These are phyloP conservation scores for Endotrypanum monterogeii DNA, from an alignment of 208 protist species.

Conservation along the genomic window DNA sequence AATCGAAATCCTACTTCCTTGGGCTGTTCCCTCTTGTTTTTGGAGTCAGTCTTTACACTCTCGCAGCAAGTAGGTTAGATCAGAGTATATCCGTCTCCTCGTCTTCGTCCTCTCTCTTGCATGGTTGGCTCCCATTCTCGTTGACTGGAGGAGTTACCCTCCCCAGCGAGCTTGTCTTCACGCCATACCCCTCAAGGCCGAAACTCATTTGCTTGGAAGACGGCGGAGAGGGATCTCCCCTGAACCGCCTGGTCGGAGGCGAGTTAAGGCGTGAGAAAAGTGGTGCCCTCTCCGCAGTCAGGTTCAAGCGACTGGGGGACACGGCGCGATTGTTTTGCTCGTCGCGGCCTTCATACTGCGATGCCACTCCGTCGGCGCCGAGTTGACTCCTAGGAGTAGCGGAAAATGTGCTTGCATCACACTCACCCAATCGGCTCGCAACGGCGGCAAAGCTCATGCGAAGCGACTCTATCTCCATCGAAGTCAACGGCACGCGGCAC, in stretches of 20 bases:
- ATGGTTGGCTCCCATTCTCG: neutral
- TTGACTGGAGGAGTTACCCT: neutral
- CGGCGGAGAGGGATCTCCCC: slow-evolving; percentile 4
- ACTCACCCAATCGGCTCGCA: slow-evolving; percentile 18
- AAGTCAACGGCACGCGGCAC: slow-evolving; percentile 35
- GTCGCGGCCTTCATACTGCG: slow-evolving; percentile 4
- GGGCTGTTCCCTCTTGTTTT: neutral
- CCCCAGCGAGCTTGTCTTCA: slow-evolving; percentile 2
- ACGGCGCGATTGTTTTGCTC: neutral
- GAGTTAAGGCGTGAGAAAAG: neutral
- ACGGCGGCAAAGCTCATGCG: slow-evolving; percentile 14
- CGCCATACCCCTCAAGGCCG: neutral
- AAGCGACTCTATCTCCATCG: slow-evolving; percentile 23
- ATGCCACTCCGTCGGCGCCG: neutral
- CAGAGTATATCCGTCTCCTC: slow-evolving; percentile 16
- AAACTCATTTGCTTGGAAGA: neutral
- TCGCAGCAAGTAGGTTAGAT: neutral
- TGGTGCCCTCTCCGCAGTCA: neutral
- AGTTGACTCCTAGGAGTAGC: slow-evolving; percentile 17
- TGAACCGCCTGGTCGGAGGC: slow-evolving; percentile 25
- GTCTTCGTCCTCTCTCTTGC: neutral
- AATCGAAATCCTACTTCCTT: neutral
- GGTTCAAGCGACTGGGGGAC: neutral
- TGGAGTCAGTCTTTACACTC: neutral
- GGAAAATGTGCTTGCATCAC: slow-evolving; percentile 24